Percentiles rank a stretch among this genome's conserved stretches.
These are phyloP conservation scores for Protea cynaroides DNA, from an alignment of 164 flowering plant species.

Conservation along the genomic window DNA sequence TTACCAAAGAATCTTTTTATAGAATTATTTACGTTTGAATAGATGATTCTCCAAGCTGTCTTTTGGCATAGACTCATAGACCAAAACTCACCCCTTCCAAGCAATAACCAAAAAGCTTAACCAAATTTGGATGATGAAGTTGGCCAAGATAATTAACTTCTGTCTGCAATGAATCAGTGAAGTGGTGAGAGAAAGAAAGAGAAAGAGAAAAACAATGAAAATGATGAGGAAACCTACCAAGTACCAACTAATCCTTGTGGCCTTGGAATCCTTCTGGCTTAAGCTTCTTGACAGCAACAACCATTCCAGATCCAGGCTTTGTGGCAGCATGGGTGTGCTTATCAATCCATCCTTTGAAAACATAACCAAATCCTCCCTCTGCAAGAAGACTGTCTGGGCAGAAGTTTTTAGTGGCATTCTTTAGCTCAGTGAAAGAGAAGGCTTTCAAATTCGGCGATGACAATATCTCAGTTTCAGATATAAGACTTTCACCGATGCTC, in stretches of 20 bases:
- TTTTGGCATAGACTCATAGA: too few species aligned
- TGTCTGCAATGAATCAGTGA: neutral
- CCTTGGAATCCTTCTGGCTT: too few species aligned
- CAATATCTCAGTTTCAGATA: slow-evolving; percentile 51
- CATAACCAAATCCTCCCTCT: slow-evolving; percentile 9
- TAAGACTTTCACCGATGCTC: slow-evolving; percentile 17
- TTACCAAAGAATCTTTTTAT: too few species aligned
- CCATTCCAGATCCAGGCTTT: slow-evolving; percentile 41
- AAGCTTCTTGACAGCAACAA: neutral
- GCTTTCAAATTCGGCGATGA: slow-evolving; percentile 42
- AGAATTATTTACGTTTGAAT: too few species aligned
- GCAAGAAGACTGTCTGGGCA: slow-evolving; percentile 13
- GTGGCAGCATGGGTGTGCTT: slow-evolving; percentile 33
- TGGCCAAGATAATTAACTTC: too few species aligned
- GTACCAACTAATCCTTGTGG: too few species aligned
- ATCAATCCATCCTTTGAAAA: slow-evolving; percentile 64
- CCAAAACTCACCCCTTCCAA: too few species aligned
- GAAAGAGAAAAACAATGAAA: slow-evolving; percentile 33
- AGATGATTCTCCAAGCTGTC: too few species aligned
- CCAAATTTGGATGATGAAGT: too few species aligned
- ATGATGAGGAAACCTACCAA: too few species aligned
- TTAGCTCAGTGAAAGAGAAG: slow-evolving; percentile 29
- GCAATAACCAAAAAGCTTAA: too few species aligned
- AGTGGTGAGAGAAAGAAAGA: too few species aligned
- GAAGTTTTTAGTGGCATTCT: slow-evolving; percentile 27